Evolutionary conservation across 306 rosid genomes (phyloP).

Genomic region (Acacia acuminata): DNA sequence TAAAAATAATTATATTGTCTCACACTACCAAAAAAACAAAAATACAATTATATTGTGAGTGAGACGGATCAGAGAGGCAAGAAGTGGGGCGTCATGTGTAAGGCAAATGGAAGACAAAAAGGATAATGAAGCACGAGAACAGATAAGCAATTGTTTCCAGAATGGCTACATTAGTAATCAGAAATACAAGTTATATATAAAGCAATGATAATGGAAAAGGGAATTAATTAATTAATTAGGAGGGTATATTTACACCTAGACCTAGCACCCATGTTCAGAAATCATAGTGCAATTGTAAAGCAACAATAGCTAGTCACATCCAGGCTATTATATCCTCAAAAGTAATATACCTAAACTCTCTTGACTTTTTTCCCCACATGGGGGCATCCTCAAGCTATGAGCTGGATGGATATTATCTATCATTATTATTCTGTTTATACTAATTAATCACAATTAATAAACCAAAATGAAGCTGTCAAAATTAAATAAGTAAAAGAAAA

Average conservation of each 20-base stretch:
- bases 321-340: slow-evolving; percentile 32
- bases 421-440: background rate
- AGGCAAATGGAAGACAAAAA: background rate
- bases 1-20: no score
- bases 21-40: no score
- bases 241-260: slow-evolving; percentile 41
- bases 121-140: background rate
- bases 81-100: background rate
- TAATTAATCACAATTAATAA: background rate
- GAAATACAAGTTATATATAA: background rate
- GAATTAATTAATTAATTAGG: background rate
- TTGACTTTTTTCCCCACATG: slow-evolving; percentile 37
- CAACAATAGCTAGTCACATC: slow-evolving; percentile 25
- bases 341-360: slow-evolving; percentile 25
- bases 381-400: slow-evolving; percentile 41
- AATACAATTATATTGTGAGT: no score
- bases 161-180: slow-evolving; percentile 1
- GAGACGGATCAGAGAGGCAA: no score
- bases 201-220: slow-evolving; percentile 13
- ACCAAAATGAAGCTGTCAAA: slow-evolving; percentile 21
- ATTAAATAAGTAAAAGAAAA: background rate
- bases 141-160: slow-evolving; percentile 7
- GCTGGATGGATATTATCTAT: slow-evolving; percentile 30
- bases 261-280: slow-evolving; percentile 42
- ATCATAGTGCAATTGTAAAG: slow-evolving; percentile 35